These are phyloP conservation scores for Geranium brycei DNA, from an alignment of 345 rosid genomes.

Conservation along the genomic window DNA sequence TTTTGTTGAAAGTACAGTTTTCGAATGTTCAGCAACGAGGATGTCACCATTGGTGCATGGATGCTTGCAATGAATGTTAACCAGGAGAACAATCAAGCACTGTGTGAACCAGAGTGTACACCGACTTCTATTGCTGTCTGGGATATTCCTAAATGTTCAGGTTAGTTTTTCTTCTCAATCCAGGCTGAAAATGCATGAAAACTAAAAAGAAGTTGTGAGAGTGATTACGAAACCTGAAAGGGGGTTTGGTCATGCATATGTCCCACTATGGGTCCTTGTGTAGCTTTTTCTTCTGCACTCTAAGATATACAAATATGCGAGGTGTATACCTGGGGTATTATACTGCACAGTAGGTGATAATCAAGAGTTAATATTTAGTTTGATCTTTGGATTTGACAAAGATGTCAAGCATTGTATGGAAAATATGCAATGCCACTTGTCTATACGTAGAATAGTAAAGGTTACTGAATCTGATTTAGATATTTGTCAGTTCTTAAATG, in stretches of 20 bases:
- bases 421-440: too few relatives aligned
- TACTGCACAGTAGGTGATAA: too few relatives aligned
- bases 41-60: conserved; percentile 93
- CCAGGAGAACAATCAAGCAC: conserved; percentile 59
- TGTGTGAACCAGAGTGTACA: conserved; percentile 62
- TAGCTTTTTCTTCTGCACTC: too few relatives aligned
- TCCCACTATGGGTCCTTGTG: too few relatives aligned
- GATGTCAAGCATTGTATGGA: neutral
- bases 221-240: too few relatives aligned
- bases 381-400: neutral
- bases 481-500: neutral
- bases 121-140: conserved; percentile 64
- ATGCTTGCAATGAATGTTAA: conserved; percentile 94
- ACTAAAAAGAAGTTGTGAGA: neutral
- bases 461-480: neutral
- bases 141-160: conserved; percentile 96
- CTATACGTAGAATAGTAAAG: too few relatives aligned
- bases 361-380: too few relatives aligned
- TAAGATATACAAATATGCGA: too few relatives aligned
- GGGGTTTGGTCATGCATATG: too few relatives aligned
- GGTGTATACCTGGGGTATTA: too few relatives aligned
- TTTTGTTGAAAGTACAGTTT: conserved; percentile 38
- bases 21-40: conserved; percentile 96
- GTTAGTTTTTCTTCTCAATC: conserved; percentile 24
- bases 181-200: neutral